phyloP scores from a whole-genome alignment of 352 stramenopile species.

The Globisporangium lucens region DNA sequence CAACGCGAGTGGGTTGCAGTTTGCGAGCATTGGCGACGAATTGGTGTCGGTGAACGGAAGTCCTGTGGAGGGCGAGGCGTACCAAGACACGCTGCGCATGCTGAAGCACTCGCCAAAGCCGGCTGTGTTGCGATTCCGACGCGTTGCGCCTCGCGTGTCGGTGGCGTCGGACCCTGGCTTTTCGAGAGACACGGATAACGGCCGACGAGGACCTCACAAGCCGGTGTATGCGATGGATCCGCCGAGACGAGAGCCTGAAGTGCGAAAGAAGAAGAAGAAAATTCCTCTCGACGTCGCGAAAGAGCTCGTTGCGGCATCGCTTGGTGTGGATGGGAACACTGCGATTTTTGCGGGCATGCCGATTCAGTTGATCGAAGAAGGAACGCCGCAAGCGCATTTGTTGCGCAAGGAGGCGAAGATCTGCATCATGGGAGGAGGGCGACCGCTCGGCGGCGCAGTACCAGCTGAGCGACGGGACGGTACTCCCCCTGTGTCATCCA shows the following conservation, averaged over 20 bases:
- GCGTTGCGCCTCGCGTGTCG: conserved; percentile 60
- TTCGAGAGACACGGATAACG: conserved; percentile 30
- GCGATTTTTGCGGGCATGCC: conserved; percentile 74
- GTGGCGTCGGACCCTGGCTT: conserved; percentile 57
- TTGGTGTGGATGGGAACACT: conserved; percentile 60
- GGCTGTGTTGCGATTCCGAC: conserved; percentile 75
- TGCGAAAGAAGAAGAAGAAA: conserved; percentile 70
- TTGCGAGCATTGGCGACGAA: conserved; percentile 78
- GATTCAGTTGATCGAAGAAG: conserved; percentile 73
- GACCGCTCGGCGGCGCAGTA: neutral
- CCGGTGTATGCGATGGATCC: conserved; percentile 17
- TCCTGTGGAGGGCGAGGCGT: conserved; percentile 73
- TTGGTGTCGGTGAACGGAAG: conserved; percentile 83
- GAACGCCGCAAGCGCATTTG: conserved; percentile 72
- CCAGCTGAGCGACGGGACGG: neutral
- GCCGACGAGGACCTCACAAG: conserved; percentile 46
- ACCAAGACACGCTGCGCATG: conserved; percentile 83
- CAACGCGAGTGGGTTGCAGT: conserved; percentile 77
- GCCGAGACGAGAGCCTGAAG: conserved; percentile 25
- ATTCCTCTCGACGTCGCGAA: conserved; percentile 80
- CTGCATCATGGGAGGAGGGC: conserved; percentile 52
- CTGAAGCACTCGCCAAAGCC: conserved; percentile 87
- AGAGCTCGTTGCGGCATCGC: conserved; percentile 75
- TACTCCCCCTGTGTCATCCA: conserved; percentile 9
- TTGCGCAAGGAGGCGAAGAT: conserved; percentile 80